Conservation (phyloP, 805 yeast genomes). For the Ogataea haglerorum region DNA sequence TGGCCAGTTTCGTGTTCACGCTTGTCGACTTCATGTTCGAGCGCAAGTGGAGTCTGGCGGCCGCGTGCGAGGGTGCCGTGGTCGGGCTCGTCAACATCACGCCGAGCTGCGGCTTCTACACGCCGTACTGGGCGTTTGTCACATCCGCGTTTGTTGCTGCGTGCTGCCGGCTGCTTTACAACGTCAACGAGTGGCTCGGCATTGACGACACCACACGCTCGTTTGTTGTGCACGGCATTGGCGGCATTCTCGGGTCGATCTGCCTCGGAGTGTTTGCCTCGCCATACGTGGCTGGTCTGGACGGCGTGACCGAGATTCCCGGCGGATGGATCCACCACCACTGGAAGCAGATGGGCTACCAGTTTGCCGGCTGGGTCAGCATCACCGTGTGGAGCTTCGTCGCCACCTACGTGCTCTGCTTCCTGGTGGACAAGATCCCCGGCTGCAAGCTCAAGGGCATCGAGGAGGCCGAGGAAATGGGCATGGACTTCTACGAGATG, state of each 20-base stretch:
- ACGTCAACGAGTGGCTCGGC: slow-evolving; percentile 39
- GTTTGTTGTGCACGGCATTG: slow-evolving; percentile 45
- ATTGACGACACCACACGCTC: slow-evolving; percentile 46
- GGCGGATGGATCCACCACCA: slow-evolving; percentile 49
- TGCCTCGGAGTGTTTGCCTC: slow-evolving; percentile 45
- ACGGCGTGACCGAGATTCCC: slow-evolving; percentile 40
- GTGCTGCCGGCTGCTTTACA: slow-evolving; percentile 35
- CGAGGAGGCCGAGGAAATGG: slow-evolving; percentile 47
- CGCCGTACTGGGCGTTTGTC: slow-evolving; percentile 46
- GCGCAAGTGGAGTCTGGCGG: slow-evolving; percentile 38
- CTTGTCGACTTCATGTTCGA: slow-evolving; percentile 39
- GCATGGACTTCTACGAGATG: slow-evolving; percentile 50
- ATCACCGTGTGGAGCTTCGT: slow-evolving; percentile 44
- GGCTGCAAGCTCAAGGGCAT: slow-evolving; percentile 44
- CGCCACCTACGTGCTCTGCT: slow-evolving; percentile 42
- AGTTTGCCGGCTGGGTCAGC: slow-evolving; percentile 42
- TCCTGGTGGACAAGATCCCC: slow-evolving; percentile 48
- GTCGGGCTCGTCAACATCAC: slow-evolving; percentile 46
- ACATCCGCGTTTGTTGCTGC: slow-evolving; percentile 39
- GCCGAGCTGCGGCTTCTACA: slow-evolving; percentile 43
- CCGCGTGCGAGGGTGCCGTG: slow-evolving; percentile 46
- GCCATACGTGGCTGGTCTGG: slow-evolving; percentile 41
- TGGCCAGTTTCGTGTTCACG: slow-evolving; percentile 45
- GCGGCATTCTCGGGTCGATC: slow-evolving; percentile 44
- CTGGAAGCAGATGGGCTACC: slow-evolving; percentile 44